These are phyloP conservation scores for Gymnopilus dilepis DNA, from an alignment of 768 basidiomycete genomes.

Conservation along the genomic window DNA sequence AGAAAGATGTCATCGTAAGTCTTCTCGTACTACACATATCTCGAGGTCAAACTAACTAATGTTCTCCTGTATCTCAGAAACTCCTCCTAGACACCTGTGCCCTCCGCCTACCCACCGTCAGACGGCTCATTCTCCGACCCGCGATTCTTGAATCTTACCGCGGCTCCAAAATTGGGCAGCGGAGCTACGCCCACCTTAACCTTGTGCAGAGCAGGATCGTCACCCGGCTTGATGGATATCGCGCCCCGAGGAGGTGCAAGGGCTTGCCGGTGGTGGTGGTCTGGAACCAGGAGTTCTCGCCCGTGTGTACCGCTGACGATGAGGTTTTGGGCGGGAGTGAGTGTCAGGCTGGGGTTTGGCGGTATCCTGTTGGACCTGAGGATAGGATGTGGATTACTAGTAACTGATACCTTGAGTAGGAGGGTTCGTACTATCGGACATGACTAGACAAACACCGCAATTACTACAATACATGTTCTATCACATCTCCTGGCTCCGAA, in stretches of 20 bases:
- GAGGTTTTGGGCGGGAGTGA: no score
- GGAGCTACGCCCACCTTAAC: not conserved
- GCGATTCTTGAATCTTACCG: not conserved
- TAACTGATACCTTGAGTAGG: no score
- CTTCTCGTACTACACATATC: not conserved
- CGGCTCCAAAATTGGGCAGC: not conserved
- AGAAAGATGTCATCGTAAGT: not conserved
- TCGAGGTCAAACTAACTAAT: not conserved
- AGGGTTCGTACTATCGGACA: no score
- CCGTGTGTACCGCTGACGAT: no score
- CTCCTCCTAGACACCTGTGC: not conserved
- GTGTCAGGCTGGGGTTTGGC: not conserved
- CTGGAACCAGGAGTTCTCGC: not conserved
- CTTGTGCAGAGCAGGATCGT: not conserved
- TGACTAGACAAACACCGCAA: no score
- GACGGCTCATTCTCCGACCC: not conserved
- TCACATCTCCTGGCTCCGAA: no score
- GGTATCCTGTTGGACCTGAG: not conserved
- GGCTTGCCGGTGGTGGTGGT: not conserved
- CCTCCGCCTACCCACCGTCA: not conserved
- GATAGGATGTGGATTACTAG: not conserved
- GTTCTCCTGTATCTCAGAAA: not conserved
- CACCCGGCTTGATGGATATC: not conserved
- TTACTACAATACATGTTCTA: no score
- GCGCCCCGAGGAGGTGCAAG: not conserved